A percentile compares a stretch with the other conserved stretches of the same genome.
phyloP scores from a whole-genome alignment of 106 monocot genomes.

The Dactylorhiza incarnata region DNA sequence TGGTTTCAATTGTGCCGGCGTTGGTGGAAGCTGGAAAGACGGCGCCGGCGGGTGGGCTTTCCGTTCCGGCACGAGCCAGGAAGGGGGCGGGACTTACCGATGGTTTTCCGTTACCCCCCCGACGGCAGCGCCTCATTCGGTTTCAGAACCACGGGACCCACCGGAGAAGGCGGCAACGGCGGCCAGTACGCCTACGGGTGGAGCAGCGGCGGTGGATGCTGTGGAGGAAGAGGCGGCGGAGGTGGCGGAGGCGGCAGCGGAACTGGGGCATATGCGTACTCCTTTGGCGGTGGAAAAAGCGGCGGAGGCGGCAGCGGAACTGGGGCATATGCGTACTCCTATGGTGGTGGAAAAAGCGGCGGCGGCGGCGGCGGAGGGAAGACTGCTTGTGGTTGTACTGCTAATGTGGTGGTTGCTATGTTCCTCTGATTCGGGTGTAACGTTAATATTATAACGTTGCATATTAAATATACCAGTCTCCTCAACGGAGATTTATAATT shows the following conservation, averaged over 20 bases:
- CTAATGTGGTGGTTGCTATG: not conserved
- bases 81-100: not conserved
- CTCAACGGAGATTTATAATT: no score
- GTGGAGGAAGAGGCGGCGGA: no score
- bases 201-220: not conserved
- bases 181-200: slow-evolving; percentile 7
- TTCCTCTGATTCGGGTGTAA: no score
- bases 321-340: not conserved
- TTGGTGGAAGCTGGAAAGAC: no score
- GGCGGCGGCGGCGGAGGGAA: not conserved
- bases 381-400: not conserved
- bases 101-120: not conserved
- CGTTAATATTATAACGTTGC: no score
- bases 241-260: no score
- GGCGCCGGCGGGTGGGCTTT: not conserved
- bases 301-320: not conserved
- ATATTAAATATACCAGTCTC: no score
- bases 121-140: not conserved
- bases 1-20: no score
- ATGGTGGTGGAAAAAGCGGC: not conserved
- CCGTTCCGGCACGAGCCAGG: not conserved
- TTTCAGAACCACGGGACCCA: not conserved
- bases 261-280: no score
- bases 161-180: not conserved
- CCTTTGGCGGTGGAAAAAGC: no score